phyloP scores from a whole-genome alignment of 2,329 filamentous ascomycete genomes.

The Colletotrichum shisoi region DNA sequence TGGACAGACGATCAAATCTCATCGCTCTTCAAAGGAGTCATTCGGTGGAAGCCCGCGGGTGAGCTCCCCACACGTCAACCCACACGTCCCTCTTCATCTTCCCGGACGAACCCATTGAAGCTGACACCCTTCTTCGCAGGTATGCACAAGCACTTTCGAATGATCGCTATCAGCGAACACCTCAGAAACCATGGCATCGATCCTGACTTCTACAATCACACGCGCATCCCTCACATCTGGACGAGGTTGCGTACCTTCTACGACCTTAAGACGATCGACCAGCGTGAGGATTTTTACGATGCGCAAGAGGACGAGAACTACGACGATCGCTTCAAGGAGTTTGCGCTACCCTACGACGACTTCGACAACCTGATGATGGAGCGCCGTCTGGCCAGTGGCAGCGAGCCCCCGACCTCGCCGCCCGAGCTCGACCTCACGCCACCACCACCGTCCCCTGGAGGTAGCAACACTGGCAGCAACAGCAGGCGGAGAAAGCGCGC shows the following conservation, averaged over 20 bases:
- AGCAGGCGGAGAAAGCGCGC: conserved; percentile 57
- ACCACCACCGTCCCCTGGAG: conserved; percentile 38
- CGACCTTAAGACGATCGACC: conserved; percentile 84
- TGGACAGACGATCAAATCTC: conserved; percentile 98
- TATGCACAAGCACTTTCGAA: conserved; percentile 93
- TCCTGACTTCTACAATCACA: conserved; percentile 75
- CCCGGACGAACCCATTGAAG: conserved; percentile 32
- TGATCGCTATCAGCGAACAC: conserved; percentile 84
- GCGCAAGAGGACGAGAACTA: conserved; percentile 65
- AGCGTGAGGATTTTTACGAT: conserved; percentile 72
- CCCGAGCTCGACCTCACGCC: conserved; percentile 52
- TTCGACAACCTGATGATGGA: conserved; percentile 59
- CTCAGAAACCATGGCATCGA: conserved; percentile 82
- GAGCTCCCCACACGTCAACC: conserved; percentile 38
- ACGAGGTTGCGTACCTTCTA: conserved; percentile 83
- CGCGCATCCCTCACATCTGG: conserved; percentile 91
- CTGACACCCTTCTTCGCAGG: conserved; percentile 58
- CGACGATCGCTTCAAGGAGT: conserved; percentile 70
- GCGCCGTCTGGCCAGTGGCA: conserved; percentile 55
- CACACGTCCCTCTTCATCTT: not conserved
- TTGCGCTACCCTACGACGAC: conserved; percentile 64
- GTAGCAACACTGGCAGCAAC: conserved; percentile 28
- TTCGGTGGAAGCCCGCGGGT: conserved; percentile 97
- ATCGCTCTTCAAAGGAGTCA: conserved; percentile 89
- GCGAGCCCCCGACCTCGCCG: conserved; percentile 59